Base-by-base conservation (phyloP, 2,329 filamentous ascomycete genomes). In the Fusarium tupiense region DNA sequence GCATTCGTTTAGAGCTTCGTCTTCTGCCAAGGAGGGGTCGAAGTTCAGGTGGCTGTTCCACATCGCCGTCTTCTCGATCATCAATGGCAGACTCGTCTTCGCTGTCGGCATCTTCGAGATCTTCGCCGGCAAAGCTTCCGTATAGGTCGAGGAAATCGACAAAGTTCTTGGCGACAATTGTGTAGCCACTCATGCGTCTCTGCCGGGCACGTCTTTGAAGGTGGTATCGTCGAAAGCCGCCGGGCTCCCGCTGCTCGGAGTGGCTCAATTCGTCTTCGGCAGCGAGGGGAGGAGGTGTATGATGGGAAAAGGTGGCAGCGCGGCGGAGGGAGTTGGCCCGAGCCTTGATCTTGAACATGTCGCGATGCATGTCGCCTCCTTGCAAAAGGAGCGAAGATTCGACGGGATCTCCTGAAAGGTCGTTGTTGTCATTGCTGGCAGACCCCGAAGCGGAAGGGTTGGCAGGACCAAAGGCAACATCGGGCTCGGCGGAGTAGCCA, bases 331-430 rank as follows among this genome's bases (percentile, higher is more conserved):
- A 81, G 80, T 78, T 81, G 37, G 82, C 83, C 44, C 90, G 86
- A 22, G 91, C 90, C 70, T 91, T 90, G 76, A 94, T 91, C 79
- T 90, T 92, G 87, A 93, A 95, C 40, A 95, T 88, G 77, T 94
- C 92, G 40, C 93, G 91, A 80, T 95, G 93, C 29, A 95, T 92
- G 77, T 95, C 93, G 46, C 93, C 93, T 59, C 93, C 93, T 78
- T 93, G 92, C 7, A 95, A 86, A 67, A 86, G 89, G 61, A 95
- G 84, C 0, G 93, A 95, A 4, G 92, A 94, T 63, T 84, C 82
- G 40, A 82, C 69, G n/a, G 73, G 69, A 68, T 92, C 89, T 50
- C 82, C 81, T 31, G 76, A 74, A 41, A 73, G 61, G 59, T 65
- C 60, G 17, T 70, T 68, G 17, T 71, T 72, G 50, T 66, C 46